These are phyloP conservation scores for Platismatia glauca DNA, from an alignment of 495 filamentous ascomycete genomes.

Conservation along the genomic window DNA sequence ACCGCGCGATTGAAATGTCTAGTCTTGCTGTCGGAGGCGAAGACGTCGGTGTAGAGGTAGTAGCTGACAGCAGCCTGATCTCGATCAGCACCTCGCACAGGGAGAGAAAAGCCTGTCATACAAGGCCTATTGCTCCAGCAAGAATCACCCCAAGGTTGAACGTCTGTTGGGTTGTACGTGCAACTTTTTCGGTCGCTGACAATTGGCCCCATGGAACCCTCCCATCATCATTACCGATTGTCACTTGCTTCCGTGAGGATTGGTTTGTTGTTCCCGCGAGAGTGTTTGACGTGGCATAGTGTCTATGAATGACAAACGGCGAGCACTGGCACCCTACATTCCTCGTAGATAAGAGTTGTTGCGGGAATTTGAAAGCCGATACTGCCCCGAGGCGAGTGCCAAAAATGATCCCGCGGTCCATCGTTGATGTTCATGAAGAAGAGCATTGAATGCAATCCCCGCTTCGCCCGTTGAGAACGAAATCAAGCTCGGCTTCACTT, in stretches of 20 bases:
- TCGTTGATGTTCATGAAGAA: neutral
- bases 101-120: conserved; percentile 29
- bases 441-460: too few species aligned
- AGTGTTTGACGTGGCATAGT: conserved; percentile 48
- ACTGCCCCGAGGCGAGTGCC: neutral
- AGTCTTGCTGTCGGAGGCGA: conserved; percentile 75
- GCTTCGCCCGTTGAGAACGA: too few species aligned
- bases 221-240: conserved; percentile 73
- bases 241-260: conserved; percentile 53
- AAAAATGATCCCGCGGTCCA: neutral
- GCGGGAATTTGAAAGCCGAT: neutral
- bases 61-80: conserved; percentile 63
- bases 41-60: conserved; percentile 76
- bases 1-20: conserved; percentile 85
- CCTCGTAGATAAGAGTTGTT: neutral
- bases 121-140: conserved; percentile 66
- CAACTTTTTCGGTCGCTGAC: conserved; percentile 65
- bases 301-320: neutral
- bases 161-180: conserved; percentile 79
- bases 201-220: conserved; percentile 72
- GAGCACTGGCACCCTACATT: neutral
- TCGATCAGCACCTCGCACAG: neutral
- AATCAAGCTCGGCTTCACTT: too few species aligned
- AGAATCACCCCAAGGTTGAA: conserved; percentile 76
- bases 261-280: conserved; percentile 18